These are phyloP conservation scores for Saccharomycopsis babjevae DNA, from an alignment of 805 yeast species.

Conservation along the genomic window DNA sequence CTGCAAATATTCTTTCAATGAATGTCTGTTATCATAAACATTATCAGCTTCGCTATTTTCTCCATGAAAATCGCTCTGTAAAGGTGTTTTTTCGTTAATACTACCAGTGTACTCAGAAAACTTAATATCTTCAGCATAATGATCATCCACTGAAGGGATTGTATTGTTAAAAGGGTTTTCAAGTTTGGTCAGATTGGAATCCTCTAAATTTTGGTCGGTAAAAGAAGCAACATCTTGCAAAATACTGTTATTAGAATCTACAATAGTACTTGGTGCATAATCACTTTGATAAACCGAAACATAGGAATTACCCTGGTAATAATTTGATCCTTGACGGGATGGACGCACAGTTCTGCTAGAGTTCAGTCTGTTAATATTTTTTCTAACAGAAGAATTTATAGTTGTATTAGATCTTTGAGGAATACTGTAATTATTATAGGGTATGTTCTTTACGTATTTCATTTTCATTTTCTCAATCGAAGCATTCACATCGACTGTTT, in stretches of 20 bases:
- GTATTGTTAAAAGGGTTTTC: not conserved
- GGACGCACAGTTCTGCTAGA: not conserved
- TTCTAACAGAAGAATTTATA: not conserved
- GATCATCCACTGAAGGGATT: not conserved
- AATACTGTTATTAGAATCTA: not conserved
- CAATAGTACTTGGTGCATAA: not conserved
- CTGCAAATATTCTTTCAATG: not conserved
- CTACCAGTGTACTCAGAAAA: not conserved
- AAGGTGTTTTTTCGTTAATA: not conserved
- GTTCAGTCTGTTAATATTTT: not conserved
- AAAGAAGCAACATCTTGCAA: not conserved
- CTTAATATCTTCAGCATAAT: not conserved
- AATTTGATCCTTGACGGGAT: not conserved
- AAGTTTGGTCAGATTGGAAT: not conserved
- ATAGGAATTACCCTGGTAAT: not conserved
- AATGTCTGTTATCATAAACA: not conserved
- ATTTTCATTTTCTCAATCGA: not conserved
- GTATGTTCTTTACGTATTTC: not conserved
- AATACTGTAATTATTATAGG: not conserved
- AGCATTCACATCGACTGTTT: not conserved
- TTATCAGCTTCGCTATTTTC: not conserved
- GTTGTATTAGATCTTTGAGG: not conserved
- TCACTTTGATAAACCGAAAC: not conserved
- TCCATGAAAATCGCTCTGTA: not conserved
- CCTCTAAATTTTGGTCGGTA: not conserved